Evolutionary conservation across 495 filamentous ascomycete species (phyloP).

Genomic region (Astrocystis sublimbata): DNA sequence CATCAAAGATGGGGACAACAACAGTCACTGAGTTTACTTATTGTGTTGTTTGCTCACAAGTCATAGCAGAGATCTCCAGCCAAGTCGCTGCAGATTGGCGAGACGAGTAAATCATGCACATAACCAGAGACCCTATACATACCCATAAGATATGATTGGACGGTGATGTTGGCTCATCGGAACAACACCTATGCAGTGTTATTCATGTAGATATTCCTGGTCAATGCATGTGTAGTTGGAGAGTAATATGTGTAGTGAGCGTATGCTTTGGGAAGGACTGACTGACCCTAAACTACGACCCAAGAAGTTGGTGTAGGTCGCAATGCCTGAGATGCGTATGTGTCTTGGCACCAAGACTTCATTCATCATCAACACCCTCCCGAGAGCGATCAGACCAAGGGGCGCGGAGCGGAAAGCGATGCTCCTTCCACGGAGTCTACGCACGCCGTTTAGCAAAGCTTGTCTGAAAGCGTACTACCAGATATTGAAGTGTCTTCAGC

Average conservation of each 20-base stretch:
- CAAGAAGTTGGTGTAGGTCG: not conserved
- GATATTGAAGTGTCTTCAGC: not conserved
- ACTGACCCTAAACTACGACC: not conserved
- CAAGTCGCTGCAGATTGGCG: too few species aligned
- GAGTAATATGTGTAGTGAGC: slow-evolving; percentile 9
- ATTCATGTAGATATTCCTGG: not conserved
- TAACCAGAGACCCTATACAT: too few species aligned
- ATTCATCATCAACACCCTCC: not conserved
- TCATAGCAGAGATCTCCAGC: too few species aligned
- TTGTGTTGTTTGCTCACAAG: too few species aligned
- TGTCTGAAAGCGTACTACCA: not conserved
- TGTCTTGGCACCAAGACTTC: slow-evolving; percentile 2
- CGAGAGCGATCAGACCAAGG: not conserved
- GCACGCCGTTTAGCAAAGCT: not conserved
- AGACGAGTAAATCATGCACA: too few species aligned
- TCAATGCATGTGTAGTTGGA: slow-evolving; percentile 1
- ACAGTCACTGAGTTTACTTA: too few species aligned
- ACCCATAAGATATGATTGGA: too few species aligned
- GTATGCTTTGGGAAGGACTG: not conserved
- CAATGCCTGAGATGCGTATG: not conserved
- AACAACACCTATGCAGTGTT: too few species aligned
- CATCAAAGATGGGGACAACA: too few species aligned
- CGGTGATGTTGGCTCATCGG: too few species aligned
- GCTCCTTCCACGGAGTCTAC: not conserved
- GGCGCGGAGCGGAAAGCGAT: too few species aligned